Evolutionary conservation across 2,329 filamentous ascomycete species (phyloP).

Genomic region (Coniosporium tulheliwenetii): DNA sequence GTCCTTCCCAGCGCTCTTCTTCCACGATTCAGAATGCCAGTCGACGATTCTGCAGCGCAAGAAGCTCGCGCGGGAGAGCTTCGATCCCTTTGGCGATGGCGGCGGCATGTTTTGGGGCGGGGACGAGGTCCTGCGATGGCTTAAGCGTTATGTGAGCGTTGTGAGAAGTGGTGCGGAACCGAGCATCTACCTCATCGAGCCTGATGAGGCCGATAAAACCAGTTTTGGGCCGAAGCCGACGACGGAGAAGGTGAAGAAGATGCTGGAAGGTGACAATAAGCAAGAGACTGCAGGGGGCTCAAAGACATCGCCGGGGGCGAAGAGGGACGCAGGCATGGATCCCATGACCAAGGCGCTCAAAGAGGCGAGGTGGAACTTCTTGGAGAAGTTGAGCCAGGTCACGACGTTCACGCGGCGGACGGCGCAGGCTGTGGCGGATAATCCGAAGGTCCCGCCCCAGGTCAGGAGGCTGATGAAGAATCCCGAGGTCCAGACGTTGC

Average conservation of each 20-base stretch:
- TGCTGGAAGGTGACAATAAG: constrained; percentile 16
- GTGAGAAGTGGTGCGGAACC: constrained; percentile 76
- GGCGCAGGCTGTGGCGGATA: constrained; percentile 82
- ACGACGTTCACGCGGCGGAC: constrained; percentile 90
- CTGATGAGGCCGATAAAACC: constrained; percentile 65
- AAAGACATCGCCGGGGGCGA: constrained; percentile 2
- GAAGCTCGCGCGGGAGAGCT: constrained; percentile 64
- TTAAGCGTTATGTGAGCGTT: constrained; percentile 68
- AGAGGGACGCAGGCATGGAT: constrained; percentile 66
- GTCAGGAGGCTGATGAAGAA: constrained; percentile 72
- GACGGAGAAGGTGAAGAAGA: constrained; percentile 25
- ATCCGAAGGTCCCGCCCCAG: constrained; percentile 79
- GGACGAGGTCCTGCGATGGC: constrained; percentile 84
- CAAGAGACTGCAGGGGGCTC: constrained; percentile 3
- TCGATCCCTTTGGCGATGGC: constrained; percentile 75
- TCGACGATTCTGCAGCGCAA: constrained; percentile 91
- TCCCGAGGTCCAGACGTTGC: constrained; percentile 84
- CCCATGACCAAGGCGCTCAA: constrained; percentile 87
- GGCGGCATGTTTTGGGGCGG: constrained; percentile 95
- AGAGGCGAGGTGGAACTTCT: constrained; percentile 86
- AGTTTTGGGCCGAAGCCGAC: constrained; percentile 54
- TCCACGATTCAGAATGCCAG: constrained; percentile 93
- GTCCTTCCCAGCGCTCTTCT: constrained; percentile 89
- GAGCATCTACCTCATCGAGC: constrained; percentile 83
- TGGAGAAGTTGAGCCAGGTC: constrained; percentile 94